Percentiles rank a stretch among this genome's conserved stretches.
Conservation (phyloP, 2,329 filamentous ascomycete species). For the Aphanoascus verrucosus region DNA sequence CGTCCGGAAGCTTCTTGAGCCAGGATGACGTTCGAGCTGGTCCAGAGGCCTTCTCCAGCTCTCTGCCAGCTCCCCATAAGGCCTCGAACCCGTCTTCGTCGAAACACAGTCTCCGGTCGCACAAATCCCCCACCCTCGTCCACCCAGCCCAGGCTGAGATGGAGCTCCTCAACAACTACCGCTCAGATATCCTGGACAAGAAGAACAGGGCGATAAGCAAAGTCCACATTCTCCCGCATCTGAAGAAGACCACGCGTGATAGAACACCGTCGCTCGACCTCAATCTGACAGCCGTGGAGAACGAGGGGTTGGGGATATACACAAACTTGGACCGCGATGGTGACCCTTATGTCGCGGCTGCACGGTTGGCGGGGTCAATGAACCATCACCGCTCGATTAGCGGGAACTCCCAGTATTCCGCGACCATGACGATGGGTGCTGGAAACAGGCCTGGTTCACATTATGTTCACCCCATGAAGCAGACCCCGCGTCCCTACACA, state of each 20-base stretch:
- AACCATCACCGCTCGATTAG: constrained; percentile 46
- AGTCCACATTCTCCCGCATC: constrained; percentile 45
- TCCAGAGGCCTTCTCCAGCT: constrained; percentile 3
- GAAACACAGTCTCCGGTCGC: not conserved
- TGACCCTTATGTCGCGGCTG: constrained; percentile 26
- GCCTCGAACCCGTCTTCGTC: not conserved
- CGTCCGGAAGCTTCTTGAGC: constrained; percentile 5
- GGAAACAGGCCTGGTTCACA: constrained; percentile 41
- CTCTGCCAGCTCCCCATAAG: not conserved
- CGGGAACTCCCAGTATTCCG: constrained; percentile 45
- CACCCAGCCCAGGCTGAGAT: constrained; percentile 2
- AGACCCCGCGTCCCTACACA: constrained; percentile 45
- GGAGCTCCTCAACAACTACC: not conserved
- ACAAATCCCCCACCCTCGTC: constrained; percentile 1
- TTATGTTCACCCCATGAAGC: constrained; percentile 47
- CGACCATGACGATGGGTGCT: constrained; percentile 32
- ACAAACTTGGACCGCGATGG: constrained; percentile 26
- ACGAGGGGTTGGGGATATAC: constrained; percentile 48
- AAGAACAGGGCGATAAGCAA: constrained; percentile 18
- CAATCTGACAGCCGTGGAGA: constrained; percentile 45
- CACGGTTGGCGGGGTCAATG: constrained; percentile 20
- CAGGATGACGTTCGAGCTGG: constrained; percentile 8
- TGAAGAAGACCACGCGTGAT: constrained; percentile 43
- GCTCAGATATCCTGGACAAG: constrained; percentile 5
- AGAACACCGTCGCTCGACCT: constrained; percentile 44